phyloP scores from a whole-genome alignment of 169 alveolate species.

The Plasmodium malariae region DNA sequence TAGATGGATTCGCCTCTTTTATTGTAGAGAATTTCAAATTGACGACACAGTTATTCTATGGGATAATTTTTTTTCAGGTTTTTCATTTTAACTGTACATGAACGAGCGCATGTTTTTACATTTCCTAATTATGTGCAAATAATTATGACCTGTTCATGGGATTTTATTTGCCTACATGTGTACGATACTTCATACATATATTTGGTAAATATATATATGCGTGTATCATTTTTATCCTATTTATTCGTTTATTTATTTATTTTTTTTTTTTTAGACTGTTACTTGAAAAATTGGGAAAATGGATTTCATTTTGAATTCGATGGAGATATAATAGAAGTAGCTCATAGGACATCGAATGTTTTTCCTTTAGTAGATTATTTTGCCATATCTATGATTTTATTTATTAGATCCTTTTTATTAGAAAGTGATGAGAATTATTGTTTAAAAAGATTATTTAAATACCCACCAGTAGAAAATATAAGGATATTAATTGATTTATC shows the following conservation, averaged over 20 bases:
- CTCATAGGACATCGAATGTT: constrained; percentile 30
- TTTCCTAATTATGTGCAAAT: no score
- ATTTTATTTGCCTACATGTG: background rate
- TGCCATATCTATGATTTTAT: constrained; percentile 59
- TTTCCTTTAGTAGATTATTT: constrained; percentile 52
- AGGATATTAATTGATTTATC: constrained; percentile 59
- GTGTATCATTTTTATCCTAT: background rate
- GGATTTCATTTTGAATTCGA: constrained; percentile 8
- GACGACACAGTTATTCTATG: constrained; percentile 83
- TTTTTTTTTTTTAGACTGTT: constrained; percentile 35
- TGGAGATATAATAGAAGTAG: constrained; percentile 50
- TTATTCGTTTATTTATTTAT: background rate
- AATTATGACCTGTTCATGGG: background rate
- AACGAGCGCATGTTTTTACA: background rate
- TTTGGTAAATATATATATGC: background rate
- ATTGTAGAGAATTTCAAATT: constrained; percentile 86
- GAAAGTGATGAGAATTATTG: constrained; percentile 61
- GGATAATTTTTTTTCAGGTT: constrained; percentile 81
- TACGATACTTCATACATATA: background rate
- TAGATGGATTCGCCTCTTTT: constrained; percentile 89
- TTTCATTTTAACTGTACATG: background rate
- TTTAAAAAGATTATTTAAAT: constrained; percentile 60
- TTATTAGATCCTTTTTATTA: constrained; percentile 52
- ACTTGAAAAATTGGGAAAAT: constrained; percentile 25
- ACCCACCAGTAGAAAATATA: constrained; percentile 69